Base-by-base conservation (phyloP, 2,329 filamentous ascomycete genomes). In the Mycosphaerella arachidis region DNA sequence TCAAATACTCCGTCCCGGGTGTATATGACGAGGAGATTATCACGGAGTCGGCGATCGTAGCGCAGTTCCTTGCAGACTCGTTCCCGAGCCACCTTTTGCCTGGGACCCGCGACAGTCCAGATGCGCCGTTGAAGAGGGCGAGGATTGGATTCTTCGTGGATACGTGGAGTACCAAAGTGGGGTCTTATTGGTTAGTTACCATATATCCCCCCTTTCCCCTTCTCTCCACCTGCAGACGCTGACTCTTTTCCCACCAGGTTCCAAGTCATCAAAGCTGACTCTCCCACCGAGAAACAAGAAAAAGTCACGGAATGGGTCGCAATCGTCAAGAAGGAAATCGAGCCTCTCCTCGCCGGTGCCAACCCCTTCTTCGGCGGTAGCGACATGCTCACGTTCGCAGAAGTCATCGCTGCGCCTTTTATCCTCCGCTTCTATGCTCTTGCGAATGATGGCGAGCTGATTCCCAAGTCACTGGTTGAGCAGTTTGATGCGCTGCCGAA, bases 91-190 rank as follows among this genome's bases (percentile, higher is more conserved):
- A 86, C 65, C 80, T 93, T 3, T 70, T 88, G 20, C 87, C 88
- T 0, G 75, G 81, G 0, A 79, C 82, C 1, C 75, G 76, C 53
- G 78, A 78, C 12, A 73, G 78, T 12, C 80, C 79, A 0, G 83
- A 80, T 0, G 58, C 63, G 35, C 55, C 62, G 8, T 31, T 64
- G 48, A 35, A 55, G 53, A 82, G 90, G 35, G 90, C 90, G 0
- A 81, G 83, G 57, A 83, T 91, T 67, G 80, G 78, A 61, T 90
- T 90, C 74, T 92, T 94, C 70, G 83, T 84, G 48, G 89, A 92
- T 67, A 82, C 88, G 0, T 92, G 82, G 79, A 78, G 82, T 66
- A 80, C 75, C 69, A 91, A 91, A 72, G 79, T 86, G 7, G 67
- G 76, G 0, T 71, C 76, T 29, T 13, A 31, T 2, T 52, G 50